Evolutionary conservation across 192 early-diverging fungal genomes (phyloP).

Genomic region (Podila minutissima): DNA sequence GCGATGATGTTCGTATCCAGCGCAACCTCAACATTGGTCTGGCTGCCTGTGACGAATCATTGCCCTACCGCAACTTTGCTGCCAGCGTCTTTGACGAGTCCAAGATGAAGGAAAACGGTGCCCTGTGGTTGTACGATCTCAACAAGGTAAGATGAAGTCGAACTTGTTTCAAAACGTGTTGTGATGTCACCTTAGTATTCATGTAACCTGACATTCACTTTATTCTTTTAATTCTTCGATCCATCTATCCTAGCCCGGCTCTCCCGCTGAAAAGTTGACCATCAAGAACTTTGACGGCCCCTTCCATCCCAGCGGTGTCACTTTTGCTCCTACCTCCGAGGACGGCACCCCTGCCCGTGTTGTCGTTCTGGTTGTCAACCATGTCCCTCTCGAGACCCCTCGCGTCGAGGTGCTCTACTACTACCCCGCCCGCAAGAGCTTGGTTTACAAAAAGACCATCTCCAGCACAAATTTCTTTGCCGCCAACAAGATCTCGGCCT

Average conservation of each 20-base stretch:
- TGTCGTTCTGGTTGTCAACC: slow-evolving; percentile 43
- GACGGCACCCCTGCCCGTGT: slow-evolving; percentile 50
- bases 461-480: slow-evolving; percentile 34
- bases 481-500: slow-evolving; percentile 46
- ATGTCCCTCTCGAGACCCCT: slow-evolving; percentile 40
- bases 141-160: slow-evolving; percentile 18
- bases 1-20: slow-evolving; percentile 50
- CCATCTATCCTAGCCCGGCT: slow-evolving; percentile 16
- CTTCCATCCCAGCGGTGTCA: slow-evolving; percentile 47
- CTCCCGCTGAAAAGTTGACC: slow-evolving; percentile 43
- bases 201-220: neutral
- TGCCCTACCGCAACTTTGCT: slow-evolving; percentile 50
- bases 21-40: slow-evolving; percentile 44
- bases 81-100: slow-evolving; percentile 44
- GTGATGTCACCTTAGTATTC: neutral
- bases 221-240: neutral
- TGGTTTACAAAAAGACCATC: slow-evolving; percentile 51
- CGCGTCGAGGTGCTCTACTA: slow-evolving; percentile 49
- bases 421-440: slow-evolving; percentile 47
- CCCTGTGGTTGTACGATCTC: slow-evolving; percentile 45
- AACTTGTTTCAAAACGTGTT: neutral
- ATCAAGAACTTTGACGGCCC: slow-evolving; percentile 46
- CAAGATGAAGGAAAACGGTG: slow-evolving; percentile 41
- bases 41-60: slow-evolving; percentile 35
- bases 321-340: slow-evolving; percentile 35